Evolutionary conservation across 805 yeast genomes (phyloP).

Genomic region (Barnettozyma salicaria): DNA sequence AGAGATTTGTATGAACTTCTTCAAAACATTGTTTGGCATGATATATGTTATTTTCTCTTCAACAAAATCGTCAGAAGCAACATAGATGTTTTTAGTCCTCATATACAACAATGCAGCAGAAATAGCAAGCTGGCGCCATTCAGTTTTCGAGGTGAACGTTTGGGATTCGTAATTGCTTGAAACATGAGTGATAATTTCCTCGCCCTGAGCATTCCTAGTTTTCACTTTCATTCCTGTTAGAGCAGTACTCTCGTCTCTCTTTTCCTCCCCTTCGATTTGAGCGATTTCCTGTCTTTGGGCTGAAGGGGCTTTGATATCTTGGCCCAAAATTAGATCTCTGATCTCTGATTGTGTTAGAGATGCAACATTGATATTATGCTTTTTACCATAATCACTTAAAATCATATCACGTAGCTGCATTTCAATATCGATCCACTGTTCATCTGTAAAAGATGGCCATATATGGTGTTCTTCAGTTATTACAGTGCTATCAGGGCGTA

Average conservation of each 20-base stretch:
- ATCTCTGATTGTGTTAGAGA: constrained; percentile 90
- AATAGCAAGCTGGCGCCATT: constrained; percentile 87
- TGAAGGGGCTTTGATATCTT: constrained; percentile 87
- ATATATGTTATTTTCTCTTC: constrained; percentile 59
- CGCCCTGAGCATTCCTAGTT: constrained; percentile 91
- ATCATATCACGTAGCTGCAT: constrained; percentile 83
- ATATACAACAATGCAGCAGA: constrained; percentile 66
- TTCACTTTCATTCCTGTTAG: constrained; percentile 60
- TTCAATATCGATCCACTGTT: constrained; percentile 91
- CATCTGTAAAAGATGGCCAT: constrained; percentile 88
- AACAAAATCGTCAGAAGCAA: constrained; percentile 61
- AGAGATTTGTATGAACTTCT: constrained; percentile 70
- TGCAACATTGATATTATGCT: constrained; percentile 78
- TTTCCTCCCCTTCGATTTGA: constrained; percentile 50
- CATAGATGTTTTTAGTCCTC: constrained; percentile 69
- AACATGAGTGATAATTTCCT: constrained; percentile 89
- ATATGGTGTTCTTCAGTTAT: constrained; percentile 72
- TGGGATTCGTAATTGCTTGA: constrained; percentile 85
- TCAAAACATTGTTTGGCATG: constrained; percentile 74
- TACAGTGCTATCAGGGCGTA: constrained; percentile 69
- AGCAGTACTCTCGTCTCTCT: constrained; percentile 32
- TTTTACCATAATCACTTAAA: constrained; percentile 75
- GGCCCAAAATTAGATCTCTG: constrained; percentile 90
- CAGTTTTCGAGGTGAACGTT: constrained; percentile 74
- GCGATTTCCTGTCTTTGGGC: constrained; percentile 79